Conservation (phyloP, 176 grass and related monocot genomes). For the Oryza brachyantha region DNA sequence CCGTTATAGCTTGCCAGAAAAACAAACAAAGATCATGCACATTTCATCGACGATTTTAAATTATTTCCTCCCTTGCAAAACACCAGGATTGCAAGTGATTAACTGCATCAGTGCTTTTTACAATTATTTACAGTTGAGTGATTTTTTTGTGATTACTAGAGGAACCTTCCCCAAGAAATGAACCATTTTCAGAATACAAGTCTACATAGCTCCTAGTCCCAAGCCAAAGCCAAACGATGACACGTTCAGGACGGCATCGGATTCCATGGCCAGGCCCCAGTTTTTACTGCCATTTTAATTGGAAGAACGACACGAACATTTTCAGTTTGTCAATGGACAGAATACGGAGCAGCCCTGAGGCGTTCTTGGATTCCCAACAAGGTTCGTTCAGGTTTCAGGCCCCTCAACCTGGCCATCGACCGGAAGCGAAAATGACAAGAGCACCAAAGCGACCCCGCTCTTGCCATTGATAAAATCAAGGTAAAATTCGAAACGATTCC, state of each 20-base stretch:
- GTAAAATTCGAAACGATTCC: neutral
- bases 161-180: neutral
- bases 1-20: neutral
- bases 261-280: neutral
- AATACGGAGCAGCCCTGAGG: neutral
- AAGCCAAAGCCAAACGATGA: neutral
- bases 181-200: neutral
- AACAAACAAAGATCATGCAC: neutral
- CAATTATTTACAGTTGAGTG: no score
- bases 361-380: conserved; percentile 3
- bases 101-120: neutral
- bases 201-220: neutral
- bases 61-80: neutral
- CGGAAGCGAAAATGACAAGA: neutral
- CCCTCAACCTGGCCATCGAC: neutral
- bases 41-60: neutral
- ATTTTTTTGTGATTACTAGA: neutral
- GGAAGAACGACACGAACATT: neutral
- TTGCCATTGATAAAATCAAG: neutral
- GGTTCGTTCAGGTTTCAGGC: neutral
- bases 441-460: neutral
- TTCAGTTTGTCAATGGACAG: neutral
- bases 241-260: conserved; percentile 20
- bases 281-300: neutral
- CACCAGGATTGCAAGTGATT: neutral